Evolutionary conservation across 2,329 filamentous ascomycete species (phyloP), one percentile per base, ranked within the genome.

Genomic region (Aspergillus persii): DNA sequence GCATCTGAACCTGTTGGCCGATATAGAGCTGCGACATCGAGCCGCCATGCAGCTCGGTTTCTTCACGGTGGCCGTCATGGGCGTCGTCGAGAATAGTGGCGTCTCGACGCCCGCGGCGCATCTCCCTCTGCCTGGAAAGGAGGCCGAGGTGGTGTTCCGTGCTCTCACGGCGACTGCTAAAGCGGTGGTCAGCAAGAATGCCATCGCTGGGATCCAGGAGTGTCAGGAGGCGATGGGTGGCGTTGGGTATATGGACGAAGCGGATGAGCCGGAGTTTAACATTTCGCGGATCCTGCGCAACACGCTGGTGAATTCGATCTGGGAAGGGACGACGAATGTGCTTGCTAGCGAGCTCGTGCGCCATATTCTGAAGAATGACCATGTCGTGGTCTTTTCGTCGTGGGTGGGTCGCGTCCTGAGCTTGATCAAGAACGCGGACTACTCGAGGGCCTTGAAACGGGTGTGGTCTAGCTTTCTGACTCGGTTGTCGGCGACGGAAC

Each of bases 241-340:
- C 8, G 73, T 76, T 0, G 74, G 74, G 1, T 77, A 76, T 56
- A 72, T 76, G 67, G 74, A 77, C 48, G 74, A 76, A 53, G 56
- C 72, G 7, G 71, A 76, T 59, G 83, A 86, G 59, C 85, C 86
- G 53, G 81, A 85, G 41, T 77, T 90, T 58, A 92, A 91, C 66
- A 76, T 91, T 3, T 82, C 88, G 0, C 81, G 87, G 6, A 76
- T 91, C 1, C 86, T 86, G 66, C 82, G 89, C 7, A 89, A 91
- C 65, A 84, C 82, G 1, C 75, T 79, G 7, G 80, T 82, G 1
- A 75, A 78, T 52, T 73, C 73, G 1, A 88, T 91, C 52, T 90
- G 87, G 86, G 88, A 90, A 71, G 87, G 89, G 1, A 91, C 89
- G 0, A 90, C 88, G 0, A 88, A 90, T 66, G 86, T 92, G 5